Evolutionary conservation across 768 basidiomycete genomes (phyloP).

Genomic region (Boletus subparvulus): DNA sequence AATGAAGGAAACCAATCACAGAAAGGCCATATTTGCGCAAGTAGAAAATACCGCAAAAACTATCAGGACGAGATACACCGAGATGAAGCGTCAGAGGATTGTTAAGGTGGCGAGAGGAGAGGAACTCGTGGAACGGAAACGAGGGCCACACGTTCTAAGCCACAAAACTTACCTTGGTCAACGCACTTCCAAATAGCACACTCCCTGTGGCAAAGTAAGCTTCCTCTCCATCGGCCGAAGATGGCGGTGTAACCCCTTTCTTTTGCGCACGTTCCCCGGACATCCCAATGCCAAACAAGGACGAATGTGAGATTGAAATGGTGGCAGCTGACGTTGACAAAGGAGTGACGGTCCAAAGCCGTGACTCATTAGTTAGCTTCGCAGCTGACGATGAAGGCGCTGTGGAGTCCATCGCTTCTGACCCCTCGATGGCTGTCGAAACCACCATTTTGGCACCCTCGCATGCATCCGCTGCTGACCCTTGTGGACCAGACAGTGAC

Average conservation of each 20-base stretch:
- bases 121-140: not conserved
- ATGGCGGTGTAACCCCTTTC: not conserved
- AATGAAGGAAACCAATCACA: conserved; percentile 9
- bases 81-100: not conserved
- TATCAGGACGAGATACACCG: not conserved
- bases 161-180: conserved; percentile 14
- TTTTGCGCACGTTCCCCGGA: not conserved
- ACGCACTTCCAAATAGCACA: conserved; percentile 44
- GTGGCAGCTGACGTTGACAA: conserved; percentile 1
- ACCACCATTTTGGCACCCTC: not conserved
- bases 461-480: not conserved
- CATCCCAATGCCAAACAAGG: conserved; percentile 20
- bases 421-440: not conserved
- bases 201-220: conserved; percentile 36
- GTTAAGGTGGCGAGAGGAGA: not conserved
- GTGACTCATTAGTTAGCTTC: conserved; percentile 10
- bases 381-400: conserved; percentile 8
- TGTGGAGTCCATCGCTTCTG: conserved; percentile 6
- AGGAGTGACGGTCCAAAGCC: conserved; percentile 19
- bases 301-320: conserved; percentile 25
- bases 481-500: not conserved
- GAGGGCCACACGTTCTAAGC: conserved; percentile 8
- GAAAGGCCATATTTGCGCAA: conserved; percentile 11
- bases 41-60: not conserved
- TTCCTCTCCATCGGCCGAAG: not conserved